A percentile compares a stretch with the other conserved stretches of the same genome.
Conservation (phyloP, 768 basidiomycete species). For the Leucogyrophana mollusca region DNA sequence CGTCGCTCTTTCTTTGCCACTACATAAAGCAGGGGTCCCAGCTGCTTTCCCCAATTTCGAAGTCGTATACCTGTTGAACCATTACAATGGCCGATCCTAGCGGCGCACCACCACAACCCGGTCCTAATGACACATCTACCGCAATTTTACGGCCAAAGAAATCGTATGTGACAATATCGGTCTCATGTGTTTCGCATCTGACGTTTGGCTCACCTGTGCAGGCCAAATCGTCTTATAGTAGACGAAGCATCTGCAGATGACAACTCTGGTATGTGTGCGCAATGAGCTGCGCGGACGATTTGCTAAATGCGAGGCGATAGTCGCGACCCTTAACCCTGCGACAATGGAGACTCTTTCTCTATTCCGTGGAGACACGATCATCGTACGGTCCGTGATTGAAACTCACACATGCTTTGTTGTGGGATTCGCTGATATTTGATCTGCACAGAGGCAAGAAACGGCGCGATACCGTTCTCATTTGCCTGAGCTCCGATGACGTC, state of each 20-base stretch:
- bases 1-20: conserved; percentile 20
- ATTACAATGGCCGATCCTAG: conserved; percentile 73
- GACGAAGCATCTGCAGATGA: conserved; percentile 94
- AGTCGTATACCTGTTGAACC: conserved; percentile 5
- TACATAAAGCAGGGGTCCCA: conserved; percentile 3
- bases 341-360: conserved; percentile 94
- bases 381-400: conserved; percentile 65
- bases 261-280: conserved; percentile 72
- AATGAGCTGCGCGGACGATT: conserved; percentile 10
- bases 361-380: conserved; percentile 97
- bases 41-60: conserved; percentile 11
- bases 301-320: conserved; percentile 35
- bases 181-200: conserved; percentile 11
- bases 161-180: conserved; percentile 63
- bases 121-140: conserved; percentile 86
- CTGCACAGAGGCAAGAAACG: conserved; percentile 92
- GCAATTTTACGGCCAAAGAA: conserved; percentile 97
- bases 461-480: conserved; percentile 96
- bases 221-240: conserved; percentile 96
- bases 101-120: conserved; percentile 80
- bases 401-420: neutral
- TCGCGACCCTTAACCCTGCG: conserved; percentile 92
- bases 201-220: conserved; percentile 33
- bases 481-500: conserved; percentile 91
- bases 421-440: neutral